Conservation (phyloP, 768 basidiomycete species). For the Cyclocybe cylindracea region DNA sequence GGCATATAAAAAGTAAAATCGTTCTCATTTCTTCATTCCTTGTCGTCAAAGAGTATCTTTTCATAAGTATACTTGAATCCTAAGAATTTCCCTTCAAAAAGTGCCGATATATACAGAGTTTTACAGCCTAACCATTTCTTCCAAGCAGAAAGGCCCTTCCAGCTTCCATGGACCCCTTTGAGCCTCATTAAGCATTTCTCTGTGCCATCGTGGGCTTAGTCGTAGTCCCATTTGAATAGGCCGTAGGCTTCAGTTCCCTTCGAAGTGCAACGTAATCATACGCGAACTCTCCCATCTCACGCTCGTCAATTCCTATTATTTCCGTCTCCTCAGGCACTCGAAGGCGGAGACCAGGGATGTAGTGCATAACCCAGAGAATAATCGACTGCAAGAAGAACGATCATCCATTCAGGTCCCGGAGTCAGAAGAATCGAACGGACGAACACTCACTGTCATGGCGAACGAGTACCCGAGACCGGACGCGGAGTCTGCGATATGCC, state of each 20-base stretch:
- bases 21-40: too few relatives aligned
- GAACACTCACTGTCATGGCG: constrained; percentile 65
- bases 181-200: too few relatives aligned
- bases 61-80: too few relatives aligned
- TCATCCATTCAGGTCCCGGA: neutral
- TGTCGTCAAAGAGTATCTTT: too few relatives aligned
- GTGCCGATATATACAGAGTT: too few relatives aligned
- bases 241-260: constrained; percentile 28
- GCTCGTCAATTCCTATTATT: constrained; percentile 85
- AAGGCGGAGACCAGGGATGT: constrained; percentile 69
- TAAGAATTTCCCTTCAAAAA: too few relatives aligned
- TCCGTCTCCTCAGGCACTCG: constrained; percentile 60
- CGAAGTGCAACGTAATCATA: constrained; percentile 84
- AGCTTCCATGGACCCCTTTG: too few relatives aligned
- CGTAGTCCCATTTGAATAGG: neutral
- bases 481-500: constrained; percentile 77
- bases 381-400: constrained; percentile 44
- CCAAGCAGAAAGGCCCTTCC: too few relatives aligned
- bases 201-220: neutral
- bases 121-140: too few relatives aligned
- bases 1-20: too few relatives aligned
- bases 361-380: constrained; percentile 81
- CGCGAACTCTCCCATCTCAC: constrained; percentile 87
- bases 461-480: constrained; percentile 73
- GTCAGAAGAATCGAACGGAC: neutral